These are phyloP conservation scores for Cenococcum geophilum DNA, from an alignment of 495 filamentous ascomycete species.

Conservation along the genomic window DNA sequence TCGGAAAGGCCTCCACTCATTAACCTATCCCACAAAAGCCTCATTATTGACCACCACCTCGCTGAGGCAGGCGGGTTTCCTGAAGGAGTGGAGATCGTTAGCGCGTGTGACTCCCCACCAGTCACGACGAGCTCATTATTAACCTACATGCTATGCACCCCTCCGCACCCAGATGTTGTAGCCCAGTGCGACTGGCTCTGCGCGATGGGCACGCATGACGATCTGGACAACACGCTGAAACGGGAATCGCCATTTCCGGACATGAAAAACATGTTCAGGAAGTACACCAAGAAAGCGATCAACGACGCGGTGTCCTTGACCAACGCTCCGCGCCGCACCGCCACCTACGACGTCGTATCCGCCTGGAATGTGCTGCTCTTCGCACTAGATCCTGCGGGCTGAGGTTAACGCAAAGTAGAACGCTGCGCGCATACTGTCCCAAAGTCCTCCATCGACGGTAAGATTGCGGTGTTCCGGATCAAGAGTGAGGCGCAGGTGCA, in stretches of 20 bases:
- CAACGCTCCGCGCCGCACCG: conserved; percentile 53
- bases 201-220: conserved; percentile 54
- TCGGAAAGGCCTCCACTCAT: conserved; percentile 44
- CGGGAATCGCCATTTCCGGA: conserved; percentile 55
- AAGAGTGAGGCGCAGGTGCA: conserved; percentile 50
- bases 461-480: conserved; percentile 53
- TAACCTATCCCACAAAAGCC: conserved; percentile 35
- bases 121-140: conserved; percentile 53
- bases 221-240: conserved; percentile 52
- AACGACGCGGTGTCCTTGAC: conserved; percentile 51
- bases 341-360: conserved; percentile 46
- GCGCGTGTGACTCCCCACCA: conserved; percentile 51
- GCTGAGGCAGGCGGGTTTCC: conserved; percentile 49
- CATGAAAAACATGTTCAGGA: conserved; percentile 50
- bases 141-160: conserved; percentile 51
- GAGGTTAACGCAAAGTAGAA: conserved; percentile 51
- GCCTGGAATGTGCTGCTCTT: conserved; percentile 51
- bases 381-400: conserved; percentile 38
- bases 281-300: conserved; percentile 50
- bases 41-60: conserved; percentile 57
- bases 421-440: conserved; percentile 50
- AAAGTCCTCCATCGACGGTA: conserved; percentile 51
- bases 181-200: conserved; percentile 48
- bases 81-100: conserved; percentile 43
- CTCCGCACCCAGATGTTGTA: conserved; percentile 43